Base-by-base conservation (phyloP, 2,329 filamentous ascomycete genomes). In the Diaporthe capsici region DNA sequence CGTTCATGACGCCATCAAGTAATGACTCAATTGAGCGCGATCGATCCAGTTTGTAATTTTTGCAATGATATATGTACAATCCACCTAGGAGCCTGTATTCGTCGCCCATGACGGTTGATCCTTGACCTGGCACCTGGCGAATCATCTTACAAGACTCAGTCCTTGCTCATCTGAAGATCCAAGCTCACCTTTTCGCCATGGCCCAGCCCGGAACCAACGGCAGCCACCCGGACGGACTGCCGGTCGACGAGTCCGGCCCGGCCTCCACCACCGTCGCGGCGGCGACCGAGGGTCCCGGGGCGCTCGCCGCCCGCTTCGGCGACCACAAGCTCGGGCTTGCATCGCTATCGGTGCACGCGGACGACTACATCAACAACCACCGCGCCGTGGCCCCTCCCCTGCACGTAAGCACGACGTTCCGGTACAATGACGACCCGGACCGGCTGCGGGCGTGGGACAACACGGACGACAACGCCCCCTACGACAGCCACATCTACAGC, bases 361-460 rank as follows among this genome's bases (percentile, higher is more conserved):
- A 98, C 81, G 93, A 97, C 85, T 88, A 88, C 80, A 89, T 97
- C 80, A 94, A 95, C 84, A 85, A 88, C 47, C 91, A 94, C 79
- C 88, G 92, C 70, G 95, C 97, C 82, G 93, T 98, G 73, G 95
- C 96, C 17, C 96, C 97, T 76, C 92, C 96, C 5, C 88, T 98
- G 81, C 96, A 98, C 83, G 92, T 97, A 78, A 95, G 95, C 77
- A 98, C 96, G 17, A 98, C 95, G 22, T 98, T 95, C 85, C 92
- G 95, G 79, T 98, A 98, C 84, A 87, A 89, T 39, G 85, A 87
- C 72, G 89, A 98, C 82, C 94, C 95, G 2, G 89, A 92, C 8
- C 83, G 91, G 39, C 89, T 98, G 61, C 85, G 77, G 82, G 76
- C 82, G 34, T 87, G 86, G 86, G 82, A 82, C 22, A 90, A 93